Evolutionary conservation across 2,329 filamentous ascomycete genomes (phyloP).

Genomic region (Hymenoscyphus fraxineus): DNA sequence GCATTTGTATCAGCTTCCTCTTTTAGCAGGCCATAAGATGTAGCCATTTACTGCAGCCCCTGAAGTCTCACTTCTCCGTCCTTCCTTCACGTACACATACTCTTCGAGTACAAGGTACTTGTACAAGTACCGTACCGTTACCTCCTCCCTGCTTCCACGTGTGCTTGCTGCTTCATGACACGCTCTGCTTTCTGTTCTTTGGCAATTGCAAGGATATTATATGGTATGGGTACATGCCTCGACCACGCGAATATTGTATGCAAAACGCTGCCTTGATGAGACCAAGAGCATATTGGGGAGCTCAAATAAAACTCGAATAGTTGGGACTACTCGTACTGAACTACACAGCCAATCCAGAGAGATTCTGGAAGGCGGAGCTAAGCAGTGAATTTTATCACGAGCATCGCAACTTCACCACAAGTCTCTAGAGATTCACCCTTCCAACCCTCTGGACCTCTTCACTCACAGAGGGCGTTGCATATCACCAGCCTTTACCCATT

Average conservation of each 20-base stretch:
- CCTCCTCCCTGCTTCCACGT: background rate
- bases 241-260: background rate
- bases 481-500: background rate
- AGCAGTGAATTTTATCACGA: background rate
- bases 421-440: background rate
- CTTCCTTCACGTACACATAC: background rate
- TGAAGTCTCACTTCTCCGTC: background rate
- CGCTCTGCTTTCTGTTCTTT: background rate
- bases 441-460: background rate
- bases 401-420: background rate
- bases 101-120: background rate
- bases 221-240: background rate
- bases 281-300: background rate
- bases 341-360: background rate
- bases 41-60: background rate
- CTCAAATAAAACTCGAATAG: background rate
- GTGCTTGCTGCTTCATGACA: background rate
- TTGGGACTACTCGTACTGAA: background rate
- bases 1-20: background rate
- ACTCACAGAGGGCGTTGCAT: background rate
- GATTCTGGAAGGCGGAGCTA: background rate
- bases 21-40: background rate
- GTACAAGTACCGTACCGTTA: background rate
- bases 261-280: background rate
- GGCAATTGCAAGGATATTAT: background rate